Evolutionary conservation across 1,284 basidiomycete genomes (phyloP).

Genomic region (Cutaneotrichosporon cavernicola): DNA sequence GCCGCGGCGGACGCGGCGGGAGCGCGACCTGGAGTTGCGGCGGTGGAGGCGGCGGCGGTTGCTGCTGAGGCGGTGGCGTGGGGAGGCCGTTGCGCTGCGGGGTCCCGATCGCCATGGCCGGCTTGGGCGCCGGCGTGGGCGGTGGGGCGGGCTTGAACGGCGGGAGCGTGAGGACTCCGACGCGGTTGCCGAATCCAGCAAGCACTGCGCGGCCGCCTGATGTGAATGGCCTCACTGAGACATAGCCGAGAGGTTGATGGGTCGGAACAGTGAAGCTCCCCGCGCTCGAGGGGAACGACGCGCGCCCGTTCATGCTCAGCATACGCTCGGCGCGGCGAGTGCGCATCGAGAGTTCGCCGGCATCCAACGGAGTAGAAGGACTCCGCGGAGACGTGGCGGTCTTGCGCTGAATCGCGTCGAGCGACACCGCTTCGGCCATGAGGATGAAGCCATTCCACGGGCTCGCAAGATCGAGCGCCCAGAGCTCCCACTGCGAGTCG

Average conservation of each 20-base stretch:
- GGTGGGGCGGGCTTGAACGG: not conserved
- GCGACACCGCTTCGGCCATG: slow-evolving; percentile 29
- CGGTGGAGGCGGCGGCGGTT: not conserved
- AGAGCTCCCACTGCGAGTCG: slow-evolving; percentile 45
- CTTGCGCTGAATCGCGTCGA: slow-evolving; percentile 25
- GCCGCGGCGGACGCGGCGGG: slow-evolving; percentile 5
- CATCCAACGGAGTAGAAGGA: slow-evolving; percentile 5
- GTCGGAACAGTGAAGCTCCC: slow-evolving; percentile 36
- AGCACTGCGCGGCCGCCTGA: slow-evolving; percentile 25
- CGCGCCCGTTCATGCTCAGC: slow-evolving; percentile 40
- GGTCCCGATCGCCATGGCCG: slow-evolving; percentile 9
- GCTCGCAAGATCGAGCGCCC: slow-evolving; percentile 35
- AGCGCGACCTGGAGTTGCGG: slow-evolving; percentile 1
- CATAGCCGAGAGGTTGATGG: slow-evolving; percentile 37
- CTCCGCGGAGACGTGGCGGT: slow-evolving; percentile 1
- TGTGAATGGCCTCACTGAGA: slow-evolving; percentile 34
- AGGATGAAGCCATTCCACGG: slow-evolving; percentile 41
- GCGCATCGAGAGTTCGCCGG: slow-evolving; percentile 31
- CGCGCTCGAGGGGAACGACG: slow-evolving; percentile 33
- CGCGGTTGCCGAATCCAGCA: slow-evolving; percentile 45
- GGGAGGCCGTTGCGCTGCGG: slow-evolving; percentile 7
- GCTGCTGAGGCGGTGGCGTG: not conserved
- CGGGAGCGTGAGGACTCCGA: slow-evolving; percentile 46
- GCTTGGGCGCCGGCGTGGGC: not conserved
- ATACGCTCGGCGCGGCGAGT: slow-evolving; percentile 40